These are phyloP conservation scores for Podospora australis DNA, from an alignment of 495 filamentous ascomycete genomes.

Conservation along the genomic window DNA sequence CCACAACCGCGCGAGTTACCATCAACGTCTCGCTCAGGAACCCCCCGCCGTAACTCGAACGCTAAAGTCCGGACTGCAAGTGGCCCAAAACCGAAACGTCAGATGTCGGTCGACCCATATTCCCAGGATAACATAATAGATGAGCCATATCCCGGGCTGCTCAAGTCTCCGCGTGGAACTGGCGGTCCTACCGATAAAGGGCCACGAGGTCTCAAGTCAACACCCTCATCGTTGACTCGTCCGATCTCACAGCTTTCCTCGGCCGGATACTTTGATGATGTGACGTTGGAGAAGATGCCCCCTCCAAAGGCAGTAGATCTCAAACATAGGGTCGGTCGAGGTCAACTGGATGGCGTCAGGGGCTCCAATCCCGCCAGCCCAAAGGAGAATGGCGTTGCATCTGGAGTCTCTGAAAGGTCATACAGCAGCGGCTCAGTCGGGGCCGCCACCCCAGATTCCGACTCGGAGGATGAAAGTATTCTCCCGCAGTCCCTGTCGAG, in stretches of 20 bases:
- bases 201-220: slow-evolving; percentile 28
- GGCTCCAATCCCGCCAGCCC: slow-evolving; percentile 13
- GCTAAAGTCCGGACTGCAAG: slow-evolving; percentile 35
- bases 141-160: slow-evolving; percentile 23
- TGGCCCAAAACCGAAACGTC: slow-evolving; percentile 30
- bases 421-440: slow-evolving; percentile 14
- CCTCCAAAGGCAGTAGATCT: slow-evolving; percentile 23
- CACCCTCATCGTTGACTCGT: slow-evolving; percentile 28
- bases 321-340: slow-evolving; percentile 14
- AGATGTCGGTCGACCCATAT: slow-evolving; percentile 35
- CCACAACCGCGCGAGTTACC: slow-evolving; percentile 11
- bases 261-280: slow-evolving; percentile 29
- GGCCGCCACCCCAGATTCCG: slow-evolving; percentile 18
- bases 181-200: slow-evolving; percentile 26
- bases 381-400: slow-evolving; percentile 5
- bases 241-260: slow-evolving; percentile 35
- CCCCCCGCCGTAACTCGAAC: slow-evolving; percentile 39
- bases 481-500: slow-evolving; percentile 39
- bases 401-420: slow-evolving; percentile 9
- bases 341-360: slow-evolving; percentile 15
- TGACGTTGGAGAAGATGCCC: slow-evolving; percentile 31
- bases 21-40: slow-evolving; percentile 11
- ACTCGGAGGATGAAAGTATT: slow-evolving; percentile 32
- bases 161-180: slow-evolving; percentile 29
- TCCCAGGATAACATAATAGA: slow-evolving; percentile 18